These are phyloP conservation scores for Pythium biforme DNA, from an alignment of 352 stramenopile genomes.

Conservation along the genomic window DNA sequence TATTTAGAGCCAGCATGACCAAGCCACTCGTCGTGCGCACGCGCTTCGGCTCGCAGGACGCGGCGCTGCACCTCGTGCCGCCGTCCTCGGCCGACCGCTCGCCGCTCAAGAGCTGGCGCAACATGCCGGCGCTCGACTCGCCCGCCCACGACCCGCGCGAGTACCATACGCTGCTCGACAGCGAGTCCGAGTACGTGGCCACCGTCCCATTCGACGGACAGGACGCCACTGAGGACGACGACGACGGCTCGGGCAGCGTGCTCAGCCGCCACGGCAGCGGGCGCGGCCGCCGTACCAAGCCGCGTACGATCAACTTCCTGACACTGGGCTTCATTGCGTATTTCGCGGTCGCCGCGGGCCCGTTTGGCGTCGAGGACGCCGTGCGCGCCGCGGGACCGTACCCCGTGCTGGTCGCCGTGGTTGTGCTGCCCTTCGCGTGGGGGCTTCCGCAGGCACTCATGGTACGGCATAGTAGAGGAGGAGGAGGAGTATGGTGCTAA, in stretches of 20 bases:
- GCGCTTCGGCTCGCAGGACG: constrained; percentile 61
- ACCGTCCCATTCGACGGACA: constrained; percentile 8
- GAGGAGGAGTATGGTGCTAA: not conserved
- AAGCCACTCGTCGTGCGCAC: constrained; percentile 45
- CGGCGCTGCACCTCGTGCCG: constrained; percentile 54
- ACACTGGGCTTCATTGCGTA: constrained; percentile 84
- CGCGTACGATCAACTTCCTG: constrained; percentile 78
- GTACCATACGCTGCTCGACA: constrained; percentile 50
- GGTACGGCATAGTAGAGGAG: constrained; percentile 32
- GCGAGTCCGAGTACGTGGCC: constrained; percentile 38
- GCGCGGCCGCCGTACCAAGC: constrained; percentile 33
- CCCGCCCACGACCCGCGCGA: constrained; percentile 21
- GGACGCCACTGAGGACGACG: constrained; percentile 2
- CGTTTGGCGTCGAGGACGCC: constrained; percentile 79
- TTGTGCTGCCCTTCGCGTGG: constrained; percentile 81
- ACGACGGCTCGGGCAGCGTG: constrained; percentile 13
- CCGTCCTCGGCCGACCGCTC: constrained; percentile 75
- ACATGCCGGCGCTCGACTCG: constrained; percentile 45
- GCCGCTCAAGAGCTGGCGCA: constrained; percentile 73
- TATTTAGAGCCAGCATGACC: not conserved
- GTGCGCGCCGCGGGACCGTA: constrained; percentile 70
- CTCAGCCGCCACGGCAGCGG: constrained; percentile 24
- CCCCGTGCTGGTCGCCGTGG: constrained; percentile 66
- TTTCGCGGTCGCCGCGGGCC: constrained; percentile 74
- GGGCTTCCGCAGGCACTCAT: constrained; percentile 81